Evolutionary conservation across 768 basidiomycete species (phyloP).

Genomic region (Lentinula guzmanii): DNA sequence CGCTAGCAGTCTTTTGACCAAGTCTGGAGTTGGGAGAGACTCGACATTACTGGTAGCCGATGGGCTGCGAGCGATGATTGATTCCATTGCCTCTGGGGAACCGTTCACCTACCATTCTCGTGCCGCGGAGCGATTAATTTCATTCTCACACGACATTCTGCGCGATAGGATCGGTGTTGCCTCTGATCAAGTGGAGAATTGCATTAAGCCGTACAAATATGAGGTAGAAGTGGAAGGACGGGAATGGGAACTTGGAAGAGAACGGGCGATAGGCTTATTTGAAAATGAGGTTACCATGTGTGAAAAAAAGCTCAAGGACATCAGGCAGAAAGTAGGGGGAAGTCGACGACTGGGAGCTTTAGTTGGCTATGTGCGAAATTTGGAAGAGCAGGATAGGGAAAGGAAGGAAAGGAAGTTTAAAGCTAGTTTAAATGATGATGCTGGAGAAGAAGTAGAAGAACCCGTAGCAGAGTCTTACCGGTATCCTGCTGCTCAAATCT

Average conservation of each 20-base stretch:
- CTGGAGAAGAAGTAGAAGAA: conserved; percentile 24
- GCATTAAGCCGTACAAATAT: conserved; percentile 99
- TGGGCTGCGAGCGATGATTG: conserved; percentile 83
- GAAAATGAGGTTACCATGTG: conserved; percentile 82
- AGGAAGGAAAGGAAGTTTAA: conserved; percentile 47
- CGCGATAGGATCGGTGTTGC: conserved; percentile 90
- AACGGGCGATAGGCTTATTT: conserved; percentile 69
- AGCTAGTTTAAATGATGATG: conserved; percentile 25
- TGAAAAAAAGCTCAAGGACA: conserved; percentile 81
- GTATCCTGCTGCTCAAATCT: conserved; percentile 85
- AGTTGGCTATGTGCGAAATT: conserved; percentile 71
- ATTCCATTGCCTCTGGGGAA: conserved; percentile 81
- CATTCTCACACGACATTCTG: conserved; percentile 91
- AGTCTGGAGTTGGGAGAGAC: conserved; percentile 92
- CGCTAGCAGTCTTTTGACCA: conserved; percentile 87
- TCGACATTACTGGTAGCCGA: conserved; percentile 93
- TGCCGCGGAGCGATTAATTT: conserved; percentile 82
- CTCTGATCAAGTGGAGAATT: conserved; percentile 99
- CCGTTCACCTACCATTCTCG: conserved; percentile 90
- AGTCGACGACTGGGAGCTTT: conserved; percentile 69
- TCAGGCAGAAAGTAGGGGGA: conserved; percentile 85
- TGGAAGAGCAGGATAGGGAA: conserved; percentile 76
- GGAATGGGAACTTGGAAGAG: conserved; percentile 88
- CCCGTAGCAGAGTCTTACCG: conserved; percentile 68
- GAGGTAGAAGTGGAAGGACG: conserved; percentile 91